phyloP scores from a whole-genome alignment of 1,139 yeast species.

The Sugiyamaella castrensis region DNA sequence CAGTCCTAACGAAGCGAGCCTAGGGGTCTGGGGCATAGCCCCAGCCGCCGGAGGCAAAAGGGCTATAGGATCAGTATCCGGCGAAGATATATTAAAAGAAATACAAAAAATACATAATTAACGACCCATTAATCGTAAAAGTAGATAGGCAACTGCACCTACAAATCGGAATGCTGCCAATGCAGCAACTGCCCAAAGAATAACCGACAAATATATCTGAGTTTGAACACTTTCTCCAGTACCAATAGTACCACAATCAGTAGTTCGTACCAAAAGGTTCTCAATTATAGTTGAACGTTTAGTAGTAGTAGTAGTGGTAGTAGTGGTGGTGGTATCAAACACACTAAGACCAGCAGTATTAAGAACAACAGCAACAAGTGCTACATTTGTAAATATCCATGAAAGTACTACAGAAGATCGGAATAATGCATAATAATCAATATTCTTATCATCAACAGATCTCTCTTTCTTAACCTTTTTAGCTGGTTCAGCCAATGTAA shows the following conservation, averaged over 20 bases:
- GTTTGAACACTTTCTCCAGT: slow-evolving; percentile 29
- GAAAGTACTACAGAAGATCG: slow-evolving; percentile 73
- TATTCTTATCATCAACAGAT: slow-evolving; percentile 24
- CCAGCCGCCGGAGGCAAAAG: too few species aligned
- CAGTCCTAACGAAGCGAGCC: too few species aligned
- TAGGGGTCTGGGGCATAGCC: too few species aligned
- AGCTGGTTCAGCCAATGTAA: slow-evolving; percentile 29
- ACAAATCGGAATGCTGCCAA: slow-evolving; percentile 67
- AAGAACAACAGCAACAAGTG: slow-evolving; percentile 62
- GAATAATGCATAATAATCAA: slow-evolving; percentile 70
- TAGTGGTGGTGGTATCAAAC: slow-evolving; percentile 22
- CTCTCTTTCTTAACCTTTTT: slow-evolving; percentile 29
- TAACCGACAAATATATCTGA: slow-evolving; percentile 62
- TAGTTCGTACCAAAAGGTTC: slow-evolving; percentile 18
- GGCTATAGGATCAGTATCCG: too few species aligned
- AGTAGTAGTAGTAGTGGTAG: slow-evolving; percentile 19
- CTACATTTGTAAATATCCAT: slow-evolving; percentile 74
- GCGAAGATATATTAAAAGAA: too few species aligned
- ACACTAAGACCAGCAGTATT: slow-evolving; percentile 59
- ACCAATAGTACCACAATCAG: slow-evolving; percentile 28
- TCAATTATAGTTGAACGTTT: slow-evolving; percentile 3
- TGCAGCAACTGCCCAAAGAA: slow-evolving; percentile 74
- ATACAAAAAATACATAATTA: slow-evolving; percentile 12
- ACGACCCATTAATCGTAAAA: slow-evolving; percentile 34
- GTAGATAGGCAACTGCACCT: slow-evolving; percentile 43